Conservation (phyloP, 2,329 filamentous ascomycete genomes). For the Fusarium mexicanum region DNA sequence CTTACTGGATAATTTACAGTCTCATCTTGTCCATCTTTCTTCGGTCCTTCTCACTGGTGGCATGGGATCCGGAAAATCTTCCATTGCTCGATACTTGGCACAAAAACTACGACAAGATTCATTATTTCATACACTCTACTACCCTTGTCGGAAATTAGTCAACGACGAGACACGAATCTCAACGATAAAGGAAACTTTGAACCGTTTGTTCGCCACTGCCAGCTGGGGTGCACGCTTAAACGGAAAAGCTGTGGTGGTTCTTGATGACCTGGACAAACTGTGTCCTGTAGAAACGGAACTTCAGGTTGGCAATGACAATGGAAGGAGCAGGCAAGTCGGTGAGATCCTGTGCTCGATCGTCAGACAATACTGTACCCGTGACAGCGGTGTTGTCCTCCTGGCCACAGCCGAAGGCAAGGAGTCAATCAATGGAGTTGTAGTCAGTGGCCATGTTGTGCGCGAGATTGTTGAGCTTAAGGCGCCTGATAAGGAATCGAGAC, state of each 20-base stretch:
- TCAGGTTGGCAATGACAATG: slow-evolving; percentile 92
- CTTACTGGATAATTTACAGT: slow-evolving; percentile 75
- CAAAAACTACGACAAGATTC: slow-evolving; percentile 76
- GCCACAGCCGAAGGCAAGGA: slow-evolving; percentile 95
- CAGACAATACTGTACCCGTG: slow-evolving; percentile 81
- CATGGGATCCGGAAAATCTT: slow-evolving; percentile 89
- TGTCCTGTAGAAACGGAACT: slow-evolving; percentile 95
- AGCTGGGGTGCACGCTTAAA: slow-evolving; percentile 91
- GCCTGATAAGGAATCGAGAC: slow-evolving; percentile 88
- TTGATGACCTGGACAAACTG: slow-evolving; percentile 93
- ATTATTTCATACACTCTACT: slow-evolving; percentile 85
- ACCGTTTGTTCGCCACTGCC: slow-evolving; percentile 85
- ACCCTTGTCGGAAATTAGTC: slow-evolving; percentile 85
- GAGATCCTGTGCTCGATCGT: slow-evolving; percentile 87
- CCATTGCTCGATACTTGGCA: slow-evolving; percentile 79
- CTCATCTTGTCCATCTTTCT: slow-evolving; percentile 83
- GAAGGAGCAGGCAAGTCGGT: slow-evolving; percentile 89
- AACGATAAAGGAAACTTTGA: slow-evolving; percentile 89
- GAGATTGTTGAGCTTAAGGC: slow-evolving; percentile 92
- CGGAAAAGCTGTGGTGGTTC: slow-evolving; percentile 82
- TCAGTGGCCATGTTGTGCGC: slow-evolving; percentile 90
- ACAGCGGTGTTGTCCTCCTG: slow-evolving; percentile 84
- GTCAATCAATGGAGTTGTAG: slow-evolving; percentile 86
- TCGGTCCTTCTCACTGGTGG: slow-evolving; percentile 91
- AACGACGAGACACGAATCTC: slow-evolving; percentile 91